Conservation (phyloP, 2,329 filamentous ascomycete species). For the Trichoderma hamatum region DNA sequence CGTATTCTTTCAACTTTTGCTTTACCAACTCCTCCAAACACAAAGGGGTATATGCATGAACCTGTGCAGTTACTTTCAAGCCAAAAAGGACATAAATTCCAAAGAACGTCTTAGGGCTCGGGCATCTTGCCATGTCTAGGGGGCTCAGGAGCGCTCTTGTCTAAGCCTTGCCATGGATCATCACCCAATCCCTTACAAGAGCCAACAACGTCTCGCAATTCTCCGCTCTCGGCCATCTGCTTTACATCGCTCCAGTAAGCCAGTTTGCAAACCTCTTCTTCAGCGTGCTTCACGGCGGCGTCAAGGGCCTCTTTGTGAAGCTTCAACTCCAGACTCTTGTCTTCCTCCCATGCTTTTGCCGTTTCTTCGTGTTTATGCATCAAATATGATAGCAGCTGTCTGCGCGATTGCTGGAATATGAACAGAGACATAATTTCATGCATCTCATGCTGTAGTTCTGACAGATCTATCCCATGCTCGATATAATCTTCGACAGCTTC, state of each 20-base stretch:
- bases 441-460: slow-evolving; percentile 75
- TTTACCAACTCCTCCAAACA: neutral
- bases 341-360: slow-evolving; percentile 42
- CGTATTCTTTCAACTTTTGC: neutral
- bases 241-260: slow-evolving; percentile 89
- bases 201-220: slow-evolving; percentile 50
- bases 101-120: neutral
- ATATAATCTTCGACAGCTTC: slow-evolving; percentile 82
- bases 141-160: slow-evolving; percentile 54
- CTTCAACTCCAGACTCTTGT: slow-evolving; percentile 39
- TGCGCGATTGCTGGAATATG: slow-evolving; percentile 85
- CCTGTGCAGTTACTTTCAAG: neutral
- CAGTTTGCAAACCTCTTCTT: slow-evolving; percentile 76
- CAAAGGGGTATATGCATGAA: slow-evolving; percentile 13
- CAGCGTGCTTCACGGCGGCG: slow-evolving; percentile 73
- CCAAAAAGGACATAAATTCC: neutral
- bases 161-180: slow-evolving; percentile 53
- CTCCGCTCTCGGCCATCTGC: slow-evolving; percentile 62
- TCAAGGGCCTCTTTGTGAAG: slow-evolving; percentile 68
- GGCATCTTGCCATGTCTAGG: slow-evolving; percentile 38
- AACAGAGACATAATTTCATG: slow-evolving; percentile 84
- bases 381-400: slow-evolving; percentile 72
- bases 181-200: slow-evolving; percentile 38
- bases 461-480: slow-evolving; percentile 75
- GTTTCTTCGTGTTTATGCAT: slow-evolving; percentile 59